Evolutionary conservation across 2,329 filamentous ascomycete species (phyloP).

Genomic region (Neofusicoccum parvum): DNA sequence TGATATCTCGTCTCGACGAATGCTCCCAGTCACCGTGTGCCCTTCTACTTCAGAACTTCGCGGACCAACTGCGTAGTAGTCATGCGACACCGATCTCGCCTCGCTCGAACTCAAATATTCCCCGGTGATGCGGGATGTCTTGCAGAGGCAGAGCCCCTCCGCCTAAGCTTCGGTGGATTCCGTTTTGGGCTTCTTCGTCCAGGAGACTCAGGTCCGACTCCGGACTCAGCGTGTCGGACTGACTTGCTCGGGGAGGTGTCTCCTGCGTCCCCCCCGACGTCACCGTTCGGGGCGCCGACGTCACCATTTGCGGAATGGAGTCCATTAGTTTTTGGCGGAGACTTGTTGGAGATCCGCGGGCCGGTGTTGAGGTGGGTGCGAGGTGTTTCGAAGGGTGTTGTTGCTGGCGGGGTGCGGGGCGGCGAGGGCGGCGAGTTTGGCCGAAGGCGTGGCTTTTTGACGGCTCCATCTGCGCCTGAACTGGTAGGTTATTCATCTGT

Average conservation of each 20-base stretch:
- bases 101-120: conserved; percentile 13
- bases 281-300: neutral
- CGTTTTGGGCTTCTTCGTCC: conserved; percentile 22
- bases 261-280: neutral
- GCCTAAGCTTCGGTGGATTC: conserved; percentile 22
- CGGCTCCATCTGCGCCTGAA: conserved; percentile 15
- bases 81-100: conserved; percentile 7
- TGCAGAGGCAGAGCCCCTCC: conserved; percentile 12
- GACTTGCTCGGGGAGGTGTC: conserved; percentile 8
- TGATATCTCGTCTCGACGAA: no score
- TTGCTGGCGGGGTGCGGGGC: conserved; percentile 14
- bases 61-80: neutral
- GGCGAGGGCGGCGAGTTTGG: conserved; percentile 19
- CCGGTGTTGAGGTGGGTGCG: neutral
- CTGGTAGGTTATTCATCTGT: conserved; percentile 21
- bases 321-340: conserved; percentile 6
- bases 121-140: conserved; percentile 12
- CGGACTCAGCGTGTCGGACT: conserved; percentile 2
- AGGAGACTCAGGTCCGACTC: conserved; percentile 15
- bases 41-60: no score
- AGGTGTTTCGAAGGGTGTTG: neutral
- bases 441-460: conserved; percentile 8
- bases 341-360: neutral
- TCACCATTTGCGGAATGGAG: neutral
- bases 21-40: no score